Base-by-base conservation (phyloP, 306 rosid species). In the Vigna unguiculata region DNA sequence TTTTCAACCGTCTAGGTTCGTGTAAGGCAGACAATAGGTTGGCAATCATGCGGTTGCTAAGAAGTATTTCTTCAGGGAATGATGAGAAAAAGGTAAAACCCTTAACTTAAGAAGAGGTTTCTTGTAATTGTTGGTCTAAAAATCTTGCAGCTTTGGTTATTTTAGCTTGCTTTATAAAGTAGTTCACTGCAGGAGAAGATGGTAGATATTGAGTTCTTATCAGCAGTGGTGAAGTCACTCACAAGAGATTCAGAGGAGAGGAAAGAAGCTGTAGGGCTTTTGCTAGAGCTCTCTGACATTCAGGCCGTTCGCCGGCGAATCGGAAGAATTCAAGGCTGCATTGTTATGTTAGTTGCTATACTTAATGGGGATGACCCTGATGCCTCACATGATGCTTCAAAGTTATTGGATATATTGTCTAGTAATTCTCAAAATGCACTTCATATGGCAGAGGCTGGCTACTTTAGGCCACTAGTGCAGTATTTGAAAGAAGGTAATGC, bases 381-480 rank as follows among this genome's bases (percentile, higher is more conserved):
- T 69, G 97, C 98, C 67, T 88, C 97, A 17, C 57, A 5, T 55
- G 81, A 82, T 53, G 97, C 98, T 0, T 85, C 89, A 49, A 87
- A 87, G 83, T 80, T 93, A 80, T 82, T 93, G 87, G 79, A 86
- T 82, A 79, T 84, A 41, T 81, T 93, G 80, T 90, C 98, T 5
- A 78, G 89, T 68, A 93, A 85, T 81, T 83, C 89, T 63, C 98
- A 93, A 79, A 91, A 93, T 62, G 96, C 95, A 36, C 97, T 93
- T 82, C 90, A 90, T 80, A 93, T 93, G 97, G 97, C 98, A 0
- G 98, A 93, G 80, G 98, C 98, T 3, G 97, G 97, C 51, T 91
- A 91, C 86, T 93, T 91, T 71, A 81, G 77, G 86, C 97, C 98
- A 20, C 72, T 93, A 40, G 97, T 93, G 76, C 84, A 84, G 61